Conservation (phyloP, 1,284 basidiomycete genomes). For the Prillingera fragicola region DNA sequence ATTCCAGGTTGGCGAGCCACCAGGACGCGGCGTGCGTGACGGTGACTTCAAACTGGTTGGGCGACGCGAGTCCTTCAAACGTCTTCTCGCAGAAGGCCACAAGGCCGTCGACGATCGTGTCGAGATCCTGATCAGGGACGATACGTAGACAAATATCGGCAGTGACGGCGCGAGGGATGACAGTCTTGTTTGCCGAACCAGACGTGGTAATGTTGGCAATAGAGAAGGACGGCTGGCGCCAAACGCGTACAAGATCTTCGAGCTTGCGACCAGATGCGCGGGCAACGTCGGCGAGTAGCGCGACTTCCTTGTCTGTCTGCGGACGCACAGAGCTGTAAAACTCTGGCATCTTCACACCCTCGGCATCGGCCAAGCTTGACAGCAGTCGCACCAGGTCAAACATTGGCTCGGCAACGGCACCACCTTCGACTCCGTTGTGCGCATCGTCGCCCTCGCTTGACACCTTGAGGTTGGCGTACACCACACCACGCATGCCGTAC, state of each 20-base stretch:
- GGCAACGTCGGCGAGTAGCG: slow-evolving; percentile 64
- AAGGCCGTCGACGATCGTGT: slow-evolving; percentile 61
- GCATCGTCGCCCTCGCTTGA: slow-evolving; percentile 52
- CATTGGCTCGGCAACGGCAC: slow-evolving; percentile 82
- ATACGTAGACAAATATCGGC: slow-evolving; percentile 81
- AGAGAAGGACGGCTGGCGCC: slow-evolving; percentile 54
- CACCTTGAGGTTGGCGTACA: slow-evolving; percentile 56
- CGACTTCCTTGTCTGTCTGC: slow-evolving; percentile 61
- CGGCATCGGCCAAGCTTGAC: slow-evolving; percentile 60
- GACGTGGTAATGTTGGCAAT: slow-evolving; percentile 43
- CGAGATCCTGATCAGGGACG: slow-evolving; percentile 81
- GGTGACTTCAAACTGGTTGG: slow-evolving; percentile 67
- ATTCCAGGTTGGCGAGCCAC: slow-evolving; percentile 86
- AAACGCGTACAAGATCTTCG: slow-evolving; percentile 63
- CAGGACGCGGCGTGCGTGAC: slow-evolving; percentile 85
- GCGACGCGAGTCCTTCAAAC: slow-evolving; percentile 61
- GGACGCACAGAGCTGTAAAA: slow-evolving; percentile 77
- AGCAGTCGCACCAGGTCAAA: slow-evolving; percentile 84
- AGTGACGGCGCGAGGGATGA: slow-evolving; percentile 75
- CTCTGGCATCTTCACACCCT: slow-evolving; percentile 65
- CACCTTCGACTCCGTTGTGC: slow-evolving; percentile 75
- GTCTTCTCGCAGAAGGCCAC: slow-evolving; percentile 57
- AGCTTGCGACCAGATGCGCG: slow-evolving; percentile 59
- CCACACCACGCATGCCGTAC: slow-evolving; percentile 87
- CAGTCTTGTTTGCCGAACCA: slow-evolving; percentile 54